phyloP scores from a whole-genome alignment of 2,329 filamentous ascomycete species.

The Pseudocercospora cruenta region DNA sequence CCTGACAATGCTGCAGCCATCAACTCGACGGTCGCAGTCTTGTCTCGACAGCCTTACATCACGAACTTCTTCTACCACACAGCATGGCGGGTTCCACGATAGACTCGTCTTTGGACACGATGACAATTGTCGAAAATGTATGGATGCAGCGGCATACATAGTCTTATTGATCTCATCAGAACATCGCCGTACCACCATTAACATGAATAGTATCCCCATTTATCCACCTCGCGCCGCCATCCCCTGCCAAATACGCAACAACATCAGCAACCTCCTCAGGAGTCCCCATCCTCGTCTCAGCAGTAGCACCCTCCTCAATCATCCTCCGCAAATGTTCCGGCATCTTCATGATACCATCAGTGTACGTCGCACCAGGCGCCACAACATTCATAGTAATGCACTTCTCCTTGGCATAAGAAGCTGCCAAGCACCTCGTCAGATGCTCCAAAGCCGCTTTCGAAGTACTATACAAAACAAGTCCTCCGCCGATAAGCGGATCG shows the following conservation, averaged over 20 bases:
- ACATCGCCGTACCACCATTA: constrained; percentile 5
- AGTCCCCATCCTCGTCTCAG: constrained; percentile 56
- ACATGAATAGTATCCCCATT: constrained; percentile 12
- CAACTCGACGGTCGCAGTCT: too few relatives aligned
- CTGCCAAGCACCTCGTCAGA: constrained; percentile 62
- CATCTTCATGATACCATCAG: constrained; percentile 45
- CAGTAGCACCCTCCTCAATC: constrained; percentile 55
- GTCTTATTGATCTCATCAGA: neutral
- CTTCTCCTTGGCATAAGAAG: constrained; percentile 57
- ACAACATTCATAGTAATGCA: constrained; percentile 65
- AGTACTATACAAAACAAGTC: constrained; percentile 56
- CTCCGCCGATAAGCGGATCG: constrained; percentile 39
- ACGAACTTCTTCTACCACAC: too few relatives aligned
- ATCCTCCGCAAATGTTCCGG: constrained; percentile 59
- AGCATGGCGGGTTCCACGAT: too few relatives aligned
- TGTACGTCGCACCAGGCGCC: constrained; percentile 50
- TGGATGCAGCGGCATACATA: too few relatives aligned
- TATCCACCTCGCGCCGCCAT: constrained; percentile 27
- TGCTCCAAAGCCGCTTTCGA: constrained; percentile 65
- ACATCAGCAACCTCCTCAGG: constrained; percentile 59
- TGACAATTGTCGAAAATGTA: too few relatives aligned
- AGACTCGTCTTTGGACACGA: too few relatives aligned
- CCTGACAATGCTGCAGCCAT: too few relatives aligned
- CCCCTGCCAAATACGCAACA: constrained; percentile 58
- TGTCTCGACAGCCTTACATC: too few relatives aligned